Conservation (phyloP, 116 monocot species). For the Zostera marina region DNA sequence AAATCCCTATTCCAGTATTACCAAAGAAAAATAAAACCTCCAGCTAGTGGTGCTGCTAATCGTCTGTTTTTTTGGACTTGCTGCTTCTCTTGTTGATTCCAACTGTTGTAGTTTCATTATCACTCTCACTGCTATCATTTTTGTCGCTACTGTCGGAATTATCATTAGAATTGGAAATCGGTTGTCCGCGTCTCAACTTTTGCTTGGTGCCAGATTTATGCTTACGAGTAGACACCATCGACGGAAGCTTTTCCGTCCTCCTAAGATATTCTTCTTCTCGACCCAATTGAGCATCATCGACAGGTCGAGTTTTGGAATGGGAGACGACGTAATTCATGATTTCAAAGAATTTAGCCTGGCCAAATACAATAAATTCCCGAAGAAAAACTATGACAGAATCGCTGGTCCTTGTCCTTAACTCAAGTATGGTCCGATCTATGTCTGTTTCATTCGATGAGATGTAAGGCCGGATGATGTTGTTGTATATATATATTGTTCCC, state of each 20-base stretch:
- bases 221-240: not conserved
- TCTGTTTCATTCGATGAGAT: constrained; percentile 56
- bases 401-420: constrained; percentile 47
- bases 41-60: not conserved
- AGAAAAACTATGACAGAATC: constrained; percentile 30
- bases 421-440: constrained; percentile 62
- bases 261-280: not conserved
- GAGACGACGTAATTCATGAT: constrained; percentile 42
- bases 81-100: too few relatives aligned
- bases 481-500: constrained; percentile 64
- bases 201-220: too few relatives aligned
- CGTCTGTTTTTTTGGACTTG: not conserved
- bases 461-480: constrained; percentile 44
- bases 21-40: too few relatives aligned
- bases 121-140: too few relatives aligned
- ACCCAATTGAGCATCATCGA: constrained; percentile 17
- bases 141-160: too few relatives aligned
- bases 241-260: not conserved
- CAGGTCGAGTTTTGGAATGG: constrained; percentile 15
- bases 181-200: too few relatives aligned
- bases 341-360: constrained; percentile 46
- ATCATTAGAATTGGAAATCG: too few relatives aligned
- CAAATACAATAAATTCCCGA: constrained; percentile 29
- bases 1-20: too few relatives aligned
- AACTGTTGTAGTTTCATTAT: too few relatives aligned